Percentiles rank a stretch among this genome's conserved stretches.
These are phyloP conservation scores for Pyrenochaeta sp. DNA, from an alignment of 2,329 filamentous ascomycete genomes.

Conservation along the genomic window DNA sequence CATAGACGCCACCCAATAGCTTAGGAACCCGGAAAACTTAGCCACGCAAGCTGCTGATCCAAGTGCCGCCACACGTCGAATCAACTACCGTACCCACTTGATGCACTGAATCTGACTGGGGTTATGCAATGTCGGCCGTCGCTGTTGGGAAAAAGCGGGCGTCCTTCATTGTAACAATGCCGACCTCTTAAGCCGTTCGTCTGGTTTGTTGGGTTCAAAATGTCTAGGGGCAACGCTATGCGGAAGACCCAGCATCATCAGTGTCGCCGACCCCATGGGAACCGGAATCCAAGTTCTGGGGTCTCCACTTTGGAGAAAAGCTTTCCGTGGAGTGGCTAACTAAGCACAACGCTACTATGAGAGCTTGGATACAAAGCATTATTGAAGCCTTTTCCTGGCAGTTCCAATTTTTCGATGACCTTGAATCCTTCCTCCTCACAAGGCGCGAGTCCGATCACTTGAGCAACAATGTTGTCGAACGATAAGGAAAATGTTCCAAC, in stretches of 20 bases:
- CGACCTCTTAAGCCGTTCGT: slow-evolving; percentile 7
- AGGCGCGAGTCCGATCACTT: not conserved
- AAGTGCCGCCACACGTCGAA: not conserved
- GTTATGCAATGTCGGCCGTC: slow-evolving; percentile 1
- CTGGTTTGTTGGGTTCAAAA: slow-evolving; percentile 8
- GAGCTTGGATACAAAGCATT: slow-evolving; percentile 18
- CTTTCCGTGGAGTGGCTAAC: slow-evolving; percentile 6
- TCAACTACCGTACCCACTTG: not conserved
- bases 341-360: slow-evolving; percentile 6
- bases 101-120: not conserved
- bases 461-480: slow-evolving; percentile 10
- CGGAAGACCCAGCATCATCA: slow-evolving; percentile 14
- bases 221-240: slow-evolving; percentile 15
- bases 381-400: slow-evolving; percentile 1
- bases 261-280: slow-evolving; percentile 15
- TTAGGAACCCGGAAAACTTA: not conserved
- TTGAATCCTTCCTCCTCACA: not conserved
- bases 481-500: slow-evolving; percentile 10
- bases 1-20: not conserved
- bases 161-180: slow-evolving; percentile 11
- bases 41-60: not conserved
- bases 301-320: slow-evolving; percentile 27
- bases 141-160: not conserved
- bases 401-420: not conserved
- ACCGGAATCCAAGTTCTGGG: slow-evolving; percentile 18